These are phyloP conservation scores for Chlamydomonas sphaeroides DNA, from an alignment of 139 green algal species.

Conservation along the genomic window DNA sequence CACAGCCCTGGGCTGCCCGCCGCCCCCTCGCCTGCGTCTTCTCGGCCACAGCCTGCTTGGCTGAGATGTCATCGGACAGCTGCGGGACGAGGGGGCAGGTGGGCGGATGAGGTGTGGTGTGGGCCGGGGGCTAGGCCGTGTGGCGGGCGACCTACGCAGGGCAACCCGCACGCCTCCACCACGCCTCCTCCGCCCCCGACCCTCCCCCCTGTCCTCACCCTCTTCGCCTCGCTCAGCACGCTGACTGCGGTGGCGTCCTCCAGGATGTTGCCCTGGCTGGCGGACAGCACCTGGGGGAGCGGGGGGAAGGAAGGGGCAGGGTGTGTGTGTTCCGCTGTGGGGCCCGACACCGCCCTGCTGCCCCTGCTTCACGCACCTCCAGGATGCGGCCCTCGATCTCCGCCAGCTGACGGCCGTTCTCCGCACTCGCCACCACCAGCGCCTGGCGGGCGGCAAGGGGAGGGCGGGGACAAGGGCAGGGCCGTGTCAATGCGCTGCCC, in stretches of 20 bases:
- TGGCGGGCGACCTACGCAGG: too few relatives aligned
- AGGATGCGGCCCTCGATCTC: conserved; percentile 75
- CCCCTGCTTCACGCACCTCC: too few relatives aligned
- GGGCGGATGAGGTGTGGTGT: too few relatives aligned
- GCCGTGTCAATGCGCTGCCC: too few relatives aligned
- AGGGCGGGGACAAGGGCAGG: too few relatives aligned
- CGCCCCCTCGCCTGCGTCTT: conserved; percentile 55
- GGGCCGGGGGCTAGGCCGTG: too few relatives aligned
- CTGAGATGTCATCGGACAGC: conserved; percentile 71
- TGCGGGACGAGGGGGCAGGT: background rate
- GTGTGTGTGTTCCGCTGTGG: too few relatives aligned
- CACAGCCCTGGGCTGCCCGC: too few relatives aligned
- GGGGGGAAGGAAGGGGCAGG: too few relatives aligned
- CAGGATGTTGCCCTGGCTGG: conserved; percentile 72
- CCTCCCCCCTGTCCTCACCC: conserved; percentile 6
- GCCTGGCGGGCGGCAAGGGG: too few relatives aligned
- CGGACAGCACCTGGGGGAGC: conserved; percentile 46
- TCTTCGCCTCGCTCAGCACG: conserved; percentile 62
- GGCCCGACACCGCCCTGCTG: too few relatives aligned
- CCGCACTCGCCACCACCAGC: conserved; percentile 61
- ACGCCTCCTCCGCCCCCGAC: background rate
- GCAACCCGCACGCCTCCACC: too few relatives aligned
- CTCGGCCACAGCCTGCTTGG: conserved; percentile 77
- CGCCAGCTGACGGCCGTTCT: conserved; percentile 72
- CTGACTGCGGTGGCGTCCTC: conserved; percentile 73